phyloP scores from a whole-genome alignment of 2,329 filamentous ascomycete genomes.

The Fusarium verticillioides region DNA sequence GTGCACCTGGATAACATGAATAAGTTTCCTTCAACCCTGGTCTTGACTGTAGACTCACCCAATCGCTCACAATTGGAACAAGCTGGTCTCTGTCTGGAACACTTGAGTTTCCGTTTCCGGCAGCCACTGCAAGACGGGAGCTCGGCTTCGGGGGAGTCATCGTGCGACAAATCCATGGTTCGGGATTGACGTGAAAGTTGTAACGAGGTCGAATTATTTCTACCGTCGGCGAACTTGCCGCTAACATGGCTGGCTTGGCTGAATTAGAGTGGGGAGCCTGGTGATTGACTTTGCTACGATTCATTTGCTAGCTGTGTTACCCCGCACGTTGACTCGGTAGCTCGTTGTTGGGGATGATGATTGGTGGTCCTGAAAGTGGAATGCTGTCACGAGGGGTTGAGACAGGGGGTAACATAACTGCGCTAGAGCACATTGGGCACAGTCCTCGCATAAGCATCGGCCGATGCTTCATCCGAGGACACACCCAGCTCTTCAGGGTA shows the following conservation, averaged over 20 bases:
- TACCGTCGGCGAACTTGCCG: background rate
- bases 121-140: slow-evolving; percentile 23
- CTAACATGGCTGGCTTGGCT: background rate
- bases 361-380: background rate
- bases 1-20: background rate
- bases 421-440: background rate
- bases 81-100: slow-evolving; percentile 16
- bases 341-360: background rate
- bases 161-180: background rate
- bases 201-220: background rate
- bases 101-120: slow-evolving; percentile 30
- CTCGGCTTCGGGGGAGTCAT: slow-evolving; percentile 7
- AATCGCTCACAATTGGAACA: slow-evolving; percentile 6
- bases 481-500: background rate
- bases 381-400: background rate
- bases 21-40: too few species aligned
- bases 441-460: background rate
- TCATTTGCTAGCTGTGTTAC: background rate
- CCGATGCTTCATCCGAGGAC: background rate
- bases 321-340: background rate
- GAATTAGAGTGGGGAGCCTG: background rate
- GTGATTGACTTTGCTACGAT: background rate
- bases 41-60: background rate
- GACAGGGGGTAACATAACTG: background rate
- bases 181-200: background rate